Base-by-base conservation (phyloP, 441 rosid genomes). In the Eruca vesicaria region DNA sequence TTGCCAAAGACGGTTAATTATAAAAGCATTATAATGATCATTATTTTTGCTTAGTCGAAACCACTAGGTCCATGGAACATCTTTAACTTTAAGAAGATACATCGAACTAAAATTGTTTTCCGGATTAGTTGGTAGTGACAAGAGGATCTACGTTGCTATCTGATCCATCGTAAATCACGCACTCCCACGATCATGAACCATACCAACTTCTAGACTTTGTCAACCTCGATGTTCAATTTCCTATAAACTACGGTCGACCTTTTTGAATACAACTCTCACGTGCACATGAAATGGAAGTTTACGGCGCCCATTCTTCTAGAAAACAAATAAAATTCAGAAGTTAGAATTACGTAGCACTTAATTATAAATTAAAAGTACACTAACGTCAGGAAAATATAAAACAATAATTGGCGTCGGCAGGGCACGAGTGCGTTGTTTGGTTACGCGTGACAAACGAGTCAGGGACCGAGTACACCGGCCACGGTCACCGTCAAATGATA, bases 191-290 rank as follows among this genome's bases (percentile, higher is more conserved):
- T 62, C 73, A 77, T 72, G 80, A 77, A 72, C 77, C 69, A 31
- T 72, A 65, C 50, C 41, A 50, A 66, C 68, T 67, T 72, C 45
- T 78, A 62, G 70, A 20, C 50, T 20, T 23, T 52, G 58, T 50
- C 56, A 50, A 50, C 56, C 57, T 15, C 62, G 53, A 63, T 21
- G 18, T 18, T 69, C 59, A 14, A 6, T 38, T 38, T n/a, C 48
- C 73, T 69, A 61, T 23, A 75, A 8, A 20, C 18, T 18, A 33
- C 35, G 79, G 83, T 81, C 79, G 45, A 28, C 55, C n/a, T 53
- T 76, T 67, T 68, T 4, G 78, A 70, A 71, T 65, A 76, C 83
- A 81, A 16, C 35, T 68, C 71, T 50, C 83, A 79, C 81, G 81
- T 79, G 86, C 78, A 55, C 76, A 52, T 5, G 9, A 50, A 68